Evolutionary conservation across 2,329 filamentous ascomycete species (phyloP), one percentile per base, ranked within the genome.

Genomic region (Hansfordia pulvinata): DNA sequence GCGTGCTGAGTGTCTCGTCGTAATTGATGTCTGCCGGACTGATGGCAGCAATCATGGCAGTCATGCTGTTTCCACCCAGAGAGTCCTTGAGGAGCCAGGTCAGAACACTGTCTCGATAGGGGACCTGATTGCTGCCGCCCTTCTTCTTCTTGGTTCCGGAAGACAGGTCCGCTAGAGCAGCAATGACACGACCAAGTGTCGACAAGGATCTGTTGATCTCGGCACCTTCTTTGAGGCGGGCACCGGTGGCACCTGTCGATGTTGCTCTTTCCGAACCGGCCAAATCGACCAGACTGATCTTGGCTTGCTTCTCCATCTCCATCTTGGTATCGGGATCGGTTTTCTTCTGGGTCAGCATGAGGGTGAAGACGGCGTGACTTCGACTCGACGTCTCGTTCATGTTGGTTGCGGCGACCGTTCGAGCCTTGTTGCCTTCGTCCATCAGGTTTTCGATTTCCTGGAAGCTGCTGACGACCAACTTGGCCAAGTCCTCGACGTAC

Each of bases 321-420:
- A 98, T 92, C 38, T 85, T 92, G 1, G 90, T 94, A 49, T 94
- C 85, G 3, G 70, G 60, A 47, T 98, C 90, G 47, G 80, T 79
- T 33, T 82, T 76, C 53, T 94, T 96, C 52, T 98, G 90, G 0
- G 85, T 93, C 24, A 98, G 62, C 45, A 88, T 96, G 28, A 98
- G 63, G 12, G 92, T 98, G 50, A 98, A 98, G 27, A 98, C 92
- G 20, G 90, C 90, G 53, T 98, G 90, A 49, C 88, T 96, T 62
- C 90, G 78, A 69, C 85, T 93, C 33, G 85, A 94, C 0, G 92
- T 98, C 55, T 96, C 90, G 63, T 98, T 98, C 90, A 98, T 98
- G 67, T 96, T 98, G 20, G 90, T 98, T 6, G 90, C 90, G 3
- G 90, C 90, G 20, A 98, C 90, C 1, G 90, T 98, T 62, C 90